phyloP scores from a whole-genome alignment of 2,329 filamentous ascomycete genomes.

The Aureobasidium melanogenum region DNA sequence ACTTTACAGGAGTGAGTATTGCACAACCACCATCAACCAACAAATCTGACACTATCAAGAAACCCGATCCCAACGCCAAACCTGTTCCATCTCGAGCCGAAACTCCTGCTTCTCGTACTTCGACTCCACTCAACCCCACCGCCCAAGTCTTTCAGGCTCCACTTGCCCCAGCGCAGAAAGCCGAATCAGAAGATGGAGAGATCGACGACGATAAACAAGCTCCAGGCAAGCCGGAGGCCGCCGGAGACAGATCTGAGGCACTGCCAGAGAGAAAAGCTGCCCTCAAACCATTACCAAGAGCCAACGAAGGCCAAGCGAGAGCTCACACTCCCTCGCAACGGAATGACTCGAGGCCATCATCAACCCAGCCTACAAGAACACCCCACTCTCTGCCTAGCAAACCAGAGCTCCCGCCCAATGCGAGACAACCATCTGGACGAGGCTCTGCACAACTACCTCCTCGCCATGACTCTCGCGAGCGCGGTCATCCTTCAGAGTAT shows the following conservation, averaged over 20 bases:
- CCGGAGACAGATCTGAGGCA: not conserved
- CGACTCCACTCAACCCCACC: conserved; percentile 56
- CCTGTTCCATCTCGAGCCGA: conserved; percentile 34
- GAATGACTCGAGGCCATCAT: conserved; percentile 24
- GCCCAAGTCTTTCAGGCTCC: conserved; percentile 20
- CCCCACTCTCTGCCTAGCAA: conserved; percentile 45
- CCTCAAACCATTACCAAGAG: conserved; percentile 14
- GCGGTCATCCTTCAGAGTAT: conserved; percentile 26
- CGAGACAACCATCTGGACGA: conserved; percentile 21
- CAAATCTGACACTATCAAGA: conserved; percentile 9
- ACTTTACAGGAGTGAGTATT: conserved; percentile 56
- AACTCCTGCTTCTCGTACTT: conserved; percentile 35
- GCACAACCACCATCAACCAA: not conserved
- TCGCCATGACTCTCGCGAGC: conserved; percentile 26
- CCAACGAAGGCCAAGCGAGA: conserved; percentile 14
- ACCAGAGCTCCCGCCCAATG: conserved; percentile 49
- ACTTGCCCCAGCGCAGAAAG: not conserved
- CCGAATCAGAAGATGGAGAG: conserved; percentile 57
- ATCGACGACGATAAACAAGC: conserved; percentile 54
- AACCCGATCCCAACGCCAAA: conserved; percentile 6
- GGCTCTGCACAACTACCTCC: not conserved
- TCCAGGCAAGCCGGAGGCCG: not conserved
- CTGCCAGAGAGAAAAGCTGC: conserved; percentile 8
- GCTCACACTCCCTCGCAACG: conserved; percentile 22
- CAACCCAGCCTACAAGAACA: conserved; percentile 18